Evolutionary conservation across 2,329 filamentous ascomycete genomes (phyloP), one percentile per base, ranked within the genome.

Genomic region (Ambrosiella cleistominuta): DNA sequence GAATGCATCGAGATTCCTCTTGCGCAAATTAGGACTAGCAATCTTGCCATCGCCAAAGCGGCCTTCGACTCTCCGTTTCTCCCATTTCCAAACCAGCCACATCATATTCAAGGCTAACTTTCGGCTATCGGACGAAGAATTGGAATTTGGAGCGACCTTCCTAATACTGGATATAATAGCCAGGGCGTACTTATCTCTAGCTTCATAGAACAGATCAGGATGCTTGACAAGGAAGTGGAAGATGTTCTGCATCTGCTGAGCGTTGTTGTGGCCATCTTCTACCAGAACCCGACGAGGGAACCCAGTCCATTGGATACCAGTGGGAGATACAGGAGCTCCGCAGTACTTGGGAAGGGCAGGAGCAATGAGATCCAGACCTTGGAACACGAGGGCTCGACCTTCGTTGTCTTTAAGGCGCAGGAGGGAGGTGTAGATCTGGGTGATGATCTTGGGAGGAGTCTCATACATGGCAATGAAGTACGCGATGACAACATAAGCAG

Each of bases 381-480:
- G 94, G 47, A 89, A 95, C 13, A 98, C 91, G 58, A 98, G 73
- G 11, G 88, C 82, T 58, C 91, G 82, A 17, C 91, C 93, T 71
- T 98, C 93, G 60, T 94, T 95, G 68, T 97, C 91, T 66, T 95
- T 95, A 1, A 91, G 90, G 69, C 88, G 86, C 27, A 98, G 73
- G 13, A 98, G 76, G 1, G 89, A 89, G 63, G 93, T 83, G 67
- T 98, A 98, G 19, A 98, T 90, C 68, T 97, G 91, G 17, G 86
- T 86, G 2, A 93, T 89, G 58, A 98, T 97, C 76, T 97, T 98
- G 11, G 87, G 79, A 0, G 93, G 94, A 0, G 93, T 97, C 65
- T 98, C 94, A 66, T 95, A 98, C 63, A 94, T 86, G 0, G 88
- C 88, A 65, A 98, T 96, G 72, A 98, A 98, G 70, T 96, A 98